A percentile compares a stretch with the other conserved stretches of the same genome.
Conservation (phyloP, 2,329 filamentous ascomycete species). For the Fusarium nanum region DNA sequence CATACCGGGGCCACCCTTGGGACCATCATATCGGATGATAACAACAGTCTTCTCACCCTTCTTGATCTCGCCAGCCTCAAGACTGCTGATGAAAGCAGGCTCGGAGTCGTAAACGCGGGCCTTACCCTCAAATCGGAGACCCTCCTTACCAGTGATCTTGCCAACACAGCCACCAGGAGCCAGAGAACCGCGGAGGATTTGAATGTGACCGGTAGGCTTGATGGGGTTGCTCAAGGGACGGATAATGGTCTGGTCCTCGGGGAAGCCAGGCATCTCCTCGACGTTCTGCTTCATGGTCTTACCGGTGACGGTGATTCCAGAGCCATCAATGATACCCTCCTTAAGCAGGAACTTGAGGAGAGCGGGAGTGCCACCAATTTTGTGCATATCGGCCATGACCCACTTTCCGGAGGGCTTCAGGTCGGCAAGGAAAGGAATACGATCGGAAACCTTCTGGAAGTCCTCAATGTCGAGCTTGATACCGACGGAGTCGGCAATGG, state of each 20-base stretch:
- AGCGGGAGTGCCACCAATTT: slow-evolving; percentile 86
- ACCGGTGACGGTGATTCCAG: slow-evolving; percentile 85
- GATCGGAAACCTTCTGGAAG: slow-evolving; percentile 85
- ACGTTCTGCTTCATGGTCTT: slow-evolving; percentile 92
- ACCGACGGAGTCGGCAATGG: slow-evolving; percentile 83
- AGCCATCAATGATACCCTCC: slow-evolving; percentile 83
- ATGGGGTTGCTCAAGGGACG: slow-evolving; percentile 84
- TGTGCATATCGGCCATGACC: slow-evolving; percentile 85
- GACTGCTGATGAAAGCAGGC: slow-evolving; percentile 79
- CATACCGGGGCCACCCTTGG: slow-evolving; percentile 94
- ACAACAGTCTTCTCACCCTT: slow-evolving; percentile 89
- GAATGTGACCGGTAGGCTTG: slow-evolving; percentile 87
- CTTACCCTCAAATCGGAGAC: slow-evolving; percentile 82
- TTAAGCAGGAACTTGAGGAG: slow-evolving; percentile 90
- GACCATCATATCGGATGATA: slow-evolving; percentile 92
- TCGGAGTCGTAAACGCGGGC: slow-evolving; percentile 89
- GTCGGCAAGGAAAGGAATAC: slow-evolving; percentile 82
- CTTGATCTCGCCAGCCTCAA: slow-evolving; percentile 82
- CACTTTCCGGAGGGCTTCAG: slow-evolving; percentile 89
- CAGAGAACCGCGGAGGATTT: slow-evolving; percentile 87
- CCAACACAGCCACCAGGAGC: slow-evolving; percentile 89
- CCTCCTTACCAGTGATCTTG: slow-evolving; percentile 95
- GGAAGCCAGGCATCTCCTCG: slow-evolving; percentile 77
- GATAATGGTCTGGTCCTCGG: slow-evolving; percentile 83
- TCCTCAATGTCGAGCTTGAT: slow-evolving; percentile 87